Evolutionary conservation across 23 red algal genomes (phyloP), one percentile per base, ranked within the genome.

Genomic region (Gracilaria domingensis): DNA sequence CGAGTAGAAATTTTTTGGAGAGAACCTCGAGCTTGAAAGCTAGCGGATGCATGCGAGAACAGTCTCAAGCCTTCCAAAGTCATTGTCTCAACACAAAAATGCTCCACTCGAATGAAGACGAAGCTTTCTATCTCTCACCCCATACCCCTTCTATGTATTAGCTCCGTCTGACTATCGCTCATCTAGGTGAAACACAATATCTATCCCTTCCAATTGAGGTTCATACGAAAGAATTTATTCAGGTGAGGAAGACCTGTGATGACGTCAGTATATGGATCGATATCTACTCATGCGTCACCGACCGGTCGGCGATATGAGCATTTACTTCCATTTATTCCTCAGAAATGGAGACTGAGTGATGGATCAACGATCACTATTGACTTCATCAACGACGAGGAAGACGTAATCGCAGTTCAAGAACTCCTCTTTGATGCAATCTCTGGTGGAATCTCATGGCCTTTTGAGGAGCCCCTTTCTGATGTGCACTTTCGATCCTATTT

Each of bases 361-460:
- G 87, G 87, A 21, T 57, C 51, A 36, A 25, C 34, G 12, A 69
- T 90, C 12, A 18, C 23, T n/a, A 81, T 90, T 64, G 87, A 90
- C 61, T 90, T 66, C 76, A 2, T 90, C 37, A 44, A 48, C 26
- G 34, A 80, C 62, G 54, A 80, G 17, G 16, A 67, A 0, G 87
- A 90, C 18, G 58, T 81, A 30, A 49, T 30, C 14, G 67, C 82
- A 16, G 90, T 79, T 29, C 74, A 29, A 66, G 50, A 35, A 60
- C 72, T 93, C 25, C 51, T 93, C n/a, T 49, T 36, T 53, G 81
- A 93, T 17, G 81, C 65, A 7, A 81, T 93, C 23, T 25, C 53
- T 7, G 81, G 72, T 34, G 90, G 83, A 2, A 79, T 79, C 35
- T 85, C 92, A 81, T 95, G 92, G 92, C 92, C 92, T 57, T 95